Evolutionary conservation across 768 basidiomycete genomes (phyloP).

Genomic region (Pisolithus marmoratus): DNA sequence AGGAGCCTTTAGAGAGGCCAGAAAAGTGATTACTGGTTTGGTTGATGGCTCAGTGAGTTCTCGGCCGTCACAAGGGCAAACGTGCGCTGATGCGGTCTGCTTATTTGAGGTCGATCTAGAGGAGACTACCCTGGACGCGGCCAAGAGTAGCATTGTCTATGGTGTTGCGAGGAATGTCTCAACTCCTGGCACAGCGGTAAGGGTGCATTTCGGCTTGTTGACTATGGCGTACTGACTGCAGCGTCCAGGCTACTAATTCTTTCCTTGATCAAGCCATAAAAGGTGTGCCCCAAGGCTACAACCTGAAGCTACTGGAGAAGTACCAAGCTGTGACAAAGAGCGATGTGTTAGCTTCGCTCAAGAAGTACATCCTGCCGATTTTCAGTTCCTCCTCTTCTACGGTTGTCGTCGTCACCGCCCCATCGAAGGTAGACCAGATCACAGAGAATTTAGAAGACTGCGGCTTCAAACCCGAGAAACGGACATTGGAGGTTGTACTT

Average conservation of each 20-base stretch:
- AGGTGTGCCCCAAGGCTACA: constrained; percentile 68
- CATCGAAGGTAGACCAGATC: constrained; percentile 72
- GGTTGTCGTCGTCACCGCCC: constrained; percentile 77
- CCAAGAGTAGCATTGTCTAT: constrained; percentile 89
- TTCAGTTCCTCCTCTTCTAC: constrained; percentile 75
- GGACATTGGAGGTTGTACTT: constrained; percentile 57
- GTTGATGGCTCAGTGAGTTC: constrained; percentile 72
- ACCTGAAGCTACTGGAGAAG: constrained; percentile 70
- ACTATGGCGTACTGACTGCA: constrained; percentile 7
- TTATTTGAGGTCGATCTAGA: constrained; percentile 66
- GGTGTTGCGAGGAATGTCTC: constrained; percentile 75
- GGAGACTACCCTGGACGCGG: constrained; percentile 77
- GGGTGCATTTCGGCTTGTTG: constrained; percentile 18
- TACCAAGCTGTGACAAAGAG: constrained; percentile 76
- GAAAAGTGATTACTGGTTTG: constrained; percentile 70
- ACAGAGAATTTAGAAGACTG: constrained; percentile 50
- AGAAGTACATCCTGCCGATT: constrained; percentile 75
- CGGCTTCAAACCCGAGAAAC: constrained; percentile 80
- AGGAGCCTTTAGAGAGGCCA: constrained; percentile 76
- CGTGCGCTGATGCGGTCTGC: constrained; percentile 1
- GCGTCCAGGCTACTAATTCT: constrained; percentile 63
- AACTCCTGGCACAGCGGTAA: constrained; percentile 81
- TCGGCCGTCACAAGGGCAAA: not conserved
- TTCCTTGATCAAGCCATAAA: constrained; percentile 92
- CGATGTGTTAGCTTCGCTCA: constrained; percentile 65